Evolutionary conservation across 441 rosid genomes (phyloP), one percentile per base, ranked within the genome.

Genomic region (Codiaeum variegatum): DNA sequence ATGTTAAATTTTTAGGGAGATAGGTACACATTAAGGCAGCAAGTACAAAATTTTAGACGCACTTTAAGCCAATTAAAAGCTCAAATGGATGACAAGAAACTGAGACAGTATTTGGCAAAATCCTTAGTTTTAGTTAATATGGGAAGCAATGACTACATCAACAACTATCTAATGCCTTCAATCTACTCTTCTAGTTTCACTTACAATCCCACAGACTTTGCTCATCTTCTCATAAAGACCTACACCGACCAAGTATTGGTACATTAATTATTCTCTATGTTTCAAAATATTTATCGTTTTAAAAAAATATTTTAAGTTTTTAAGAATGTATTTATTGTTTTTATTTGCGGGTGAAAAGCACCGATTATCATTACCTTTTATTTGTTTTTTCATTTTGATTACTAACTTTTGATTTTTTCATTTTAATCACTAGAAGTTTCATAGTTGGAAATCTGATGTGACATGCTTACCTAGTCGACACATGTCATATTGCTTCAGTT

Each of bases 71-170:
- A 75, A 58, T 55, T 79, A 46, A 34, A 52, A 64, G 54, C 32
- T 29, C 73, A 40, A 67, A 77, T 68, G 77, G 73, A 67, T 28
- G 83, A 56, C 24, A 49, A 11, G 8, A 65, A 73, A 66, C n/a
- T 73, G 36, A n/a, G 62, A 2, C 44, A 26, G 36, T 70, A 70
- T 40, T 28, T 83, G 59, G 65, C 73, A 13, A 80, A 68, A 47
- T 80, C 78, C 1, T 60, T 80, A 31, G 77, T 70, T 11, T 32
- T 69, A 16, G 44, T 83, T 69, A 75, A 73, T 46, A 28, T 77
- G 7, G 82, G 84, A 5, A 78, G 73, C 80, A 73, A 77, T 70
- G 83, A 83, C 80, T 83, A 78, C 31, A 44, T 83, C 49, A 78
- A 78, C 64, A 83, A 80, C 26, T 79, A 76, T 67, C 71, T 78